These are phyloP conservation scores for Psilocybe sp. DNA, from an alignment of 768 basidiomycete genomes.

Conservation along the genomic window DNA sequence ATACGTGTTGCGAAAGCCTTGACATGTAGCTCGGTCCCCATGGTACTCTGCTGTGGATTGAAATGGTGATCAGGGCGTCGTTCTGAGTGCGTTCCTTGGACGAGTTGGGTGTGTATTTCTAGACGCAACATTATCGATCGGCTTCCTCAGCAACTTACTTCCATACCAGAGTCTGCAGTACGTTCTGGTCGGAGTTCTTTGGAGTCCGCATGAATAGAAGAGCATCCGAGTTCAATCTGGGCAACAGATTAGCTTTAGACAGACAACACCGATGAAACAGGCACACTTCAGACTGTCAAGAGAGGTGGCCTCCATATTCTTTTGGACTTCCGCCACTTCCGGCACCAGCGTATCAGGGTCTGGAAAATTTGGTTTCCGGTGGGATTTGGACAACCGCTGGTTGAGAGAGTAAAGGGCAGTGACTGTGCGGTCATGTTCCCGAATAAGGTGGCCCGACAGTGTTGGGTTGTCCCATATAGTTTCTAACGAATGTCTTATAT, in stretches of 20 bases:
- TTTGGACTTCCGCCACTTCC: slow-evolving; percentile 48
- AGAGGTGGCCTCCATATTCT: slow-evolving; percentile 46
- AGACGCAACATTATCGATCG: neutral
- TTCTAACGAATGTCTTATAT: slow-evolving; percentile 42
- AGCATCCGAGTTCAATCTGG: slow-evolving; percentile 50
- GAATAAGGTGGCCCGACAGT: slow-evolving; percentile 54
- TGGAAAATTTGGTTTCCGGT: slow-evolving; percentile 29
- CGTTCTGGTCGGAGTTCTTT: slow-evolving; percentile 67
- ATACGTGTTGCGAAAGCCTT: slow-evolving; percentile 65
- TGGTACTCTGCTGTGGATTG: slow-evolving; percentile 56
- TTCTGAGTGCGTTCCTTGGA: slow-evolving; percentile 11
- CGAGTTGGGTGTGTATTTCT: slow-evolving; percentile 27
- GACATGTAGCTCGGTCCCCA: slow-evolving; percentile 61
- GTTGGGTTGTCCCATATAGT: slow-evolving; percentile 52
- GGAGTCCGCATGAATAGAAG: slow-evolving; percentile 62
- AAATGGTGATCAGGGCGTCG: slow-evolving; percentile 55
- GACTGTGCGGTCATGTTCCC: slow-evolving; percentile 49
- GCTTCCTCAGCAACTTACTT: too few relatives aligned
- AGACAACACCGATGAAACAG: neutral
- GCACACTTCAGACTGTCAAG: slow-evolving; percentile 61
- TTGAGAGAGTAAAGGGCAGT: slow-evolving; percentile 25
- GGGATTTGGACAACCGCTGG: slow-evolving; percentile 27
- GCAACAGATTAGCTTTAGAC: neutral
- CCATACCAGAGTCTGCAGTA: slow-evolving; percentile 41
- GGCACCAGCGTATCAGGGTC: slow-evolving; percentile 38